These are phyloP conservation scores for Aspergillus amoenus DNA, from an alignment of 2,329 filamentous ascomycete genomes.

Conservation along the genomic window DNA sequence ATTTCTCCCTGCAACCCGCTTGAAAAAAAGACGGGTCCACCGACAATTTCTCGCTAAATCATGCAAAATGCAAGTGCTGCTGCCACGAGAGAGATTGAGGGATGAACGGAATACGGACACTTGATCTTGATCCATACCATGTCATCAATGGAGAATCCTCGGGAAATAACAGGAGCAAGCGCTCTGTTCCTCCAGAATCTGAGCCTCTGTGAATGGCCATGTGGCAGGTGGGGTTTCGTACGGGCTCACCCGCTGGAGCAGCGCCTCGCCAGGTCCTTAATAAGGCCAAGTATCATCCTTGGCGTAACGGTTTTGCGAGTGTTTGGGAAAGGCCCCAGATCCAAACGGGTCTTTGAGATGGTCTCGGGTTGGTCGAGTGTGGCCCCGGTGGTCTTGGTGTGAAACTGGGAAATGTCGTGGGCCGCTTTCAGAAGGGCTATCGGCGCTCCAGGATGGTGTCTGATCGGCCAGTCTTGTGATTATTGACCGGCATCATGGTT, in stretches of 20 bases:
- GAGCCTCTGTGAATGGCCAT: conserved; percentile 22
- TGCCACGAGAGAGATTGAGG: background rate
- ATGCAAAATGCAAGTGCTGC: conserved; percentile 7
- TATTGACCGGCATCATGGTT: background rate
- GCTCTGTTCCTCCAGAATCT: conserved; percentile 8
- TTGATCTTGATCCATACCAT: background rate
- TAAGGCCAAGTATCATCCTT: conserved; percentile 16
- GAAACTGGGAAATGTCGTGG: conserved; percentile 9
- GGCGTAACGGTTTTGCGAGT: conserved; percentile 33
- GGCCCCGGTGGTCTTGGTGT: background rate
- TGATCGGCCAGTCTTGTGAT: background rate
- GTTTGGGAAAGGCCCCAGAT: conserved; percentile 17
- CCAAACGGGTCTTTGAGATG: conserved; percentile 5
- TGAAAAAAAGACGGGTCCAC: conserved; percentile 1
- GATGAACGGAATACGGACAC: background rate
- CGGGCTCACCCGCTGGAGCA: conserved; percentile 34
- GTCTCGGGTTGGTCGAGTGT: conserved; percentile 6
- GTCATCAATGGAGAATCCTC: conserved; percentile 5
- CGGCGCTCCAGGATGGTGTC: background rate
- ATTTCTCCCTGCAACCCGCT: conserved; percentile 2
- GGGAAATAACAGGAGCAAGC: conserved; percentile 6
- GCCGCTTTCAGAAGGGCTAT: conserved; percentile 9
- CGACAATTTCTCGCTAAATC: background rate
- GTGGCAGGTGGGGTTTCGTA: conserved; percentile 32
- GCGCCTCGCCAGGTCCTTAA: conserved; percentile 16